Conservation (phyloP, 306 rosid species). For the Inga leiocalycina region DNA sequence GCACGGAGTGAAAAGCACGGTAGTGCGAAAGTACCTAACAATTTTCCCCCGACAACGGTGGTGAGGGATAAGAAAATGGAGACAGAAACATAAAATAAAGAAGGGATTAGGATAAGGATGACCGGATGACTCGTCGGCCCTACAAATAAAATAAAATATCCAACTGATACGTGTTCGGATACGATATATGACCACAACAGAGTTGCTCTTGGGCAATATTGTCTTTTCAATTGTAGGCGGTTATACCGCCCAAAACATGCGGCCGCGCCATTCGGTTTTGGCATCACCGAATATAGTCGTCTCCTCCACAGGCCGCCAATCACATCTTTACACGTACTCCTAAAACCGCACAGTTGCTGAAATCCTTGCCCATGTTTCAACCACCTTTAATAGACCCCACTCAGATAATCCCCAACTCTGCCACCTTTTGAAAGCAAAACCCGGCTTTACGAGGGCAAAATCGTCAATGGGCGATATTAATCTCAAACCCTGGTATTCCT, state of each 20-base stretch:
- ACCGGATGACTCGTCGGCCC: not conserved
- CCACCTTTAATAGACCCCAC: not conserved
- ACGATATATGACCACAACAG: not conserved
- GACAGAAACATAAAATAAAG: not conserved
- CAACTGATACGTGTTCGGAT: not conserved
- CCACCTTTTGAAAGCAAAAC: not conserved
- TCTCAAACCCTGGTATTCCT: not conserved
- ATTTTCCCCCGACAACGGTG: not conserved
- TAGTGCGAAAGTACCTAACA: not conserved
- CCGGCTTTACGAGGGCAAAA: not conserved
- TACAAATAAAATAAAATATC: not conserved
- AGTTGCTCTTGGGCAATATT: not conserved
- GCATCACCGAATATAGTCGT: not conserved
- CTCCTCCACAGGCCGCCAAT: not conserved
- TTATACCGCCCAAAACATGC: not conserved
- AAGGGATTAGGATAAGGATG: not conserved
- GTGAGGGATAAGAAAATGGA: not conserved
- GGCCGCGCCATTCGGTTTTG: constrained; percentile 26
- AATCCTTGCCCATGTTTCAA: not conserved
- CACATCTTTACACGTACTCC: not conserved
- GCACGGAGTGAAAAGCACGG: not conserved
- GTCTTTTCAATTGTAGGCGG: not conserved
- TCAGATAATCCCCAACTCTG: not conserved
- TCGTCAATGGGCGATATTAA: not conserved
- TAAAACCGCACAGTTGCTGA: not conserved